Base-by-base conservation (phyloP, 73 alveolate genomes). In the Tetrahymena borealis region DNA sequence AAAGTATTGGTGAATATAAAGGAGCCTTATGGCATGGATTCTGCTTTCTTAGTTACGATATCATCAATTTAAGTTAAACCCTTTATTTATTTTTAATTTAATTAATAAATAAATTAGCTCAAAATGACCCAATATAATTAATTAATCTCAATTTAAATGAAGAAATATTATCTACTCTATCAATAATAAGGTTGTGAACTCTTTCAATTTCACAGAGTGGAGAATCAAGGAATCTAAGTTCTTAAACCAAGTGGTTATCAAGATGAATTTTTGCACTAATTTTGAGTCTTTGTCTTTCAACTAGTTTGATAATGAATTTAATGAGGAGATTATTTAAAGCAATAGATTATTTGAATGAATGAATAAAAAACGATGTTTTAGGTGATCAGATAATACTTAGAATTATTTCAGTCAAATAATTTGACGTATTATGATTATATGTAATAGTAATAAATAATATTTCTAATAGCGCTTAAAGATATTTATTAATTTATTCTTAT, bases 181-280 rank as follows among this genome's bases (percentile, higher is more conserved):
- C 95, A 39, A 79, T 79, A 39, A 92, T 92, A 11, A 93, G 91
- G 79, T 93, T 93, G 32, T 91, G 78, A 24, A 93, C 95, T 93
- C 93, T 93, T 39, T 93, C 95, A 11, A 93, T 93, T 39, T 93
- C 95, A 90, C 95, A 93, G n/a, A 92, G 60, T 39, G 91, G 90
- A 35, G 77, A 79, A 33, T 93, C 95, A 40, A 93, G 78, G 91
- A 79, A 79, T 85, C 91, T 93, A 18, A 93, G 91, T 93, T 93
- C 95, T 85, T 93, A 32, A 60, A 79, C 78, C 78, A 93, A 85
- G 39, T 78, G 93, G 32, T 85, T 93, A 33, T 85, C 95, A 15
- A 79, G 38, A 4, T 40, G 92, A 92, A 78, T 36, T 40, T 78
- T 92, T 24, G 92, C 90, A 33, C 42, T 38, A 79, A 92, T 38